Evolutionary conservation across 2,329 filamentous ascomycete genomes (phyloP).

Genomic region (Colletotrichum navitas): DNA sequence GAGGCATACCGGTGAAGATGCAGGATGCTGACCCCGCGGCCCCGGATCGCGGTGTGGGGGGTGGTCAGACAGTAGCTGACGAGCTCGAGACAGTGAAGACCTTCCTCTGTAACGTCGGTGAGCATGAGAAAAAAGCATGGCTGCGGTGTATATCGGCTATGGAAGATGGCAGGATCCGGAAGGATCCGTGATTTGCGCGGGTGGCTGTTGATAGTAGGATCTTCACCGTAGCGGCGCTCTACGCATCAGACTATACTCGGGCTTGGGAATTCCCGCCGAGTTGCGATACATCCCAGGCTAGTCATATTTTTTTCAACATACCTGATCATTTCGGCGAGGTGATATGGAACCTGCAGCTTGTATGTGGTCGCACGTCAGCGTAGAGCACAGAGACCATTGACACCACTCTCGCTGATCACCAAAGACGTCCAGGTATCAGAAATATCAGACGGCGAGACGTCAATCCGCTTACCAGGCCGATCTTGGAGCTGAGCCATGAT

Average conservation of each 20-base stretch:
- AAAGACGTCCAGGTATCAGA: not conserved
- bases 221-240: not conserved
- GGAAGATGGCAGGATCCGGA: not conserved
- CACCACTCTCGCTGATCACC: not conserved
- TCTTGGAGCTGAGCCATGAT: too few species aligned
- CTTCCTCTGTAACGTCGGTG: not conserved
- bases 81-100: not conserved
- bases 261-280: too few species aligned
- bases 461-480: not conserved
- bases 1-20: not conserved
- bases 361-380: not conserved
- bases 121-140: not conserved
- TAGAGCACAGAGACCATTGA: not conserved
- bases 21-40: not conserved
- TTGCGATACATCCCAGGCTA: too few species aligned
- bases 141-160: not conserved
- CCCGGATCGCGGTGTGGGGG: not conserved
- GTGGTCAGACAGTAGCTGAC: conserved; percentile 10
- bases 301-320: not conserved
- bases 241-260: not conserved
- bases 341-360: not conserved
- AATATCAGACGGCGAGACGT: not conserved
- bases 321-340: not conserved
- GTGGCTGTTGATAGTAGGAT: too few species aligned
- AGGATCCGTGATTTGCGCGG: not conserved